Conservation (phyloP, 1,284 basidiomycete genomes). For the Tetrapyrgos nigripes region DNA sequence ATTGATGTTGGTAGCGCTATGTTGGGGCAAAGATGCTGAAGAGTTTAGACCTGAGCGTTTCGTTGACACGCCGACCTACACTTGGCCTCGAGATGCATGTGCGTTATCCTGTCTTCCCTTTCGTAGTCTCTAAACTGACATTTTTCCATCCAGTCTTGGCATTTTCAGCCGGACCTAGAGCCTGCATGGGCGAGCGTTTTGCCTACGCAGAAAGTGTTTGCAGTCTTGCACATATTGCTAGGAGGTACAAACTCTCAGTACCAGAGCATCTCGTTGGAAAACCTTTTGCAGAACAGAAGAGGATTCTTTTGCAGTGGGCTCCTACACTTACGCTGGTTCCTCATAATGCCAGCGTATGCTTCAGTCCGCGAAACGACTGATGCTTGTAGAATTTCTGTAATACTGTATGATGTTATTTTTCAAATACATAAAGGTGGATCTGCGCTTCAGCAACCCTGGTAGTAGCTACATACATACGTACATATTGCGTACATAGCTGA, state of each 20-base stretch:
- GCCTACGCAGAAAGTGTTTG: slow-evolving; percentile 42
- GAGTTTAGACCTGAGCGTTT: slow-evolving; percentile 55
- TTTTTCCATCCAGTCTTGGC: slow-evolving; percentile 35
- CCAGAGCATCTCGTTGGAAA: slow-evolving; percentile 36
- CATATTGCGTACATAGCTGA: too few relatives aligned
- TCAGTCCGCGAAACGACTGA: too few relatives aligned
- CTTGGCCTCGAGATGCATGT: slow-evolving; percentile 49
- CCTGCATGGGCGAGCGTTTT: slow-evolving; percentile 51
- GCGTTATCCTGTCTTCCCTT: slow-evolving; percentile 18
- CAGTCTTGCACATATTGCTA: slow-evolving; percentile 40
- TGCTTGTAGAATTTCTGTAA: too few relatives aligned
- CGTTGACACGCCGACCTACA: slow-evolving; percentile 45
- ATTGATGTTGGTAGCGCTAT: slow-evolving; percentile 29
- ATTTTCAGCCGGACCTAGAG: slow-evolving; percentile 49
- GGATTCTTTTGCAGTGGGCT: slow-evolving; percentile 35
- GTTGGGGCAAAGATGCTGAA: slow-evolving; percentile 53
- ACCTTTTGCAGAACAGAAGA: slow-evolving; percentile 32
- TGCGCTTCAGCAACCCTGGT: too few relatives aligned
- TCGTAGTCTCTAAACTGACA: background rate
- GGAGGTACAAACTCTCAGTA: slow-evolving; percentile 35
- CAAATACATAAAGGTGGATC: too few relatives aligned
- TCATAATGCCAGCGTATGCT: too few relatives aligned
- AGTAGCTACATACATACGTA: too few relatives aligned
- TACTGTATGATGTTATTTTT: too few relatives aligned
- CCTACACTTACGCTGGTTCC: too few relatives aligned